Percentiles rank a stretch among this genome's conserved stretches.
Conservation (phyloP, 495 filamentous ascomycete genomes). For the Pyrenula massariospora region DNA sequence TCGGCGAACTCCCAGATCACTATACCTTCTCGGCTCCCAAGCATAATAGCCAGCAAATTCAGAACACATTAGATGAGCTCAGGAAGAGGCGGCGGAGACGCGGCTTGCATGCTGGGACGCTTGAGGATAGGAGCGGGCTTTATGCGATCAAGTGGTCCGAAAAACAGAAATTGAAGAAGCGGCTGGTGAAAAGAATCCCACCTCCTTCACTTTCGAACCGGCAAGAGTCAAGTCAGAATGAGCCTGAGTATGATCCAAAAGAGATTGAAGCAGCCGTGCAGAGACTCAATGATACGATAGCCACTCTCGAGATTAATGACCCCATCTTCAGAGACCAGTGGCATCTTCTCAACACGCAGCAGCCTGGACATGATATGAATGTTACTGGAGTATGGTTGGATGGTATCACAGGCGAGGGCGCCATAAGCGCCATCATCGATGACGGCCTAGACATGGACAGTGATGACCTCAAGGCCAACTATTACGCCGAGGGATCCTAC, state of each 20-base stretch:
- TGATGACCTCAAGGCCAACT: slow-evolving; percentile 81
- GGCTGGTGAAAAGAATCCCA: slow-evolving; percentile 64
- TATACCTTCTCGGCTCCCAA: slow-evolving; percentile 70
- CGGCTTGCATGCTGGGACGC: slow-evolving; percentile 20
- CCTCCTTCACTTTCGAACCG: slow-evolving; percentile 22
- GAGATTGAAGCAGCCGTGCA: slow-evolving; percentile 27
- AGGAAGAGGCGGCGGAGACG: slow-evolving; percentile 47
- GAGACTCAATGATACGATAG: slow-evolving; percentile 45
- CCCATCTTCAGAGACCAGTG: slow-evolving; percentile 91
- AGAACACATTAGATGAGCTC: slow-evolving; percentile 48
- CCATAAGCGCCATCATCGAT: slow-evolving; percentile 86
- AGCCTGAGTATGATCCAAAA: slow-evolving; percentile 23
- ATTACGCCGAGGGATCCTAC: slow-evolving; percentile 82
- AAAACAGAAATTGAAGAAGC: slow-evolving; percentile 64
- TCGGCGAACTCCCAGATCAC: slow-evolving; percentile 73
- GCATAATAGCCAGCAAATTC: slow-evolving; percentile 36
- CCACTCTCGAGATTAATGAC: slow-evolving; percentile 61
- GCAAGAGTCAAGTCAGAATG: slow-evolving; percentile 4
- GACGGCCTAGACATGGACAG: slow-evolving; percentile 97
- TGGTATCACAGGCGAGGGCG: slow-evolving; percentile 84
- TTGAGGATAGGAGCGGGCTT: slow-evolving; percentile 41
- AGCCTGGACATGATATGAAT: slow-evolving; percentile 85
- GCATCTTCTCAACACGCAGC: slow-evolving; percentile 80
- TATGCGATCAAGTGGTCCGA: slow-evolving; percentile 68
- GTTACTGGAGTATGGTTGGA: slow-evolving; percentile 84